Evolutionary conservation across 441 rosid genomes (phyloP), one percentile per base, ranked within the genome.

Genomic region (Croton setiger): DNA sequence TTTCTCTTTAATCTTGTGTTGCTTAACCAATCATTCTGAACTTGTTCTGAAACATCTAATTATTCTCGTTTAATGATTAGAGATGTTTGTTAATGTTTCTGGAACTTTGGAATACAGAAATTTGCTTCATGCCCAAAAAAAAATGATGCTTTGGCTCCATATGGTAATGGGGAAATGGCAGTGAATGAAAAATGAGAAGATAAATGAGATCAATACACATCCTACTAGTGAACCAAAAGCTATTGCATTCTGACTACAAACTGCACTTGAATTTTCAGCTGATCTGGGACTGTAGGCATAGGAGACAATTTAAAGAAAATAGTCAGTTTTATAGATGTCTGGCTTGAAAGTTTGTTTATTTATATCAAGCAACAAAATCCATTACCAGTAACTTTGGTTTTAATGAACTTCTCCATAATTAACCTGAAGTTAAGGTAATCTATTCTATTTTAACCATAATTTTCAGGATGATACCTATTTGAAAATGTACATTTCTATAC

Each of bases 361-460:
- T 56, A 56, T 56, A 47, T 56, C n/a, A 56, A 44, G 39, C 43
- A 21, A 33, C 13, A 39, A 41, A 56, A 64, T 68, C 45, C 64
- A 36, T 49, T 57, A 31, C 63, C 5, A 52, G 60, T 65, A 45
- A 17, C 8, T 39, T 70, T 62, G 35, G 35, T 33, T 59, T 64
- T 43, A 7, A 7, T 23, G 56, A 41, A 35, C 0, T 47, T 15
- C 55, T 52, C 23, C 2, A 8, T 18, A n/a, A 52, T 52, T n/a
- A 18, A 18, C 27, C 18, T 51, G 59, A 55, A 5, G 5, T 15
- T 55, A 27, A 27, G 3, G 0, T 44, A 41, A 39, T 41, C 27
- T 39, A 4, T 10, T 5, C 49, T 14, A 21, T 62, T 43, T 14
- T 12, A 18, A 12, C 12, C 21, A 10, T 23, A 17, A 43, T 44